A percentile compares a stretch with the other conserved stretches of the same genome.
Conservation (phyloP, 306 rosid species). For the Begonia masoniana region DNA sequence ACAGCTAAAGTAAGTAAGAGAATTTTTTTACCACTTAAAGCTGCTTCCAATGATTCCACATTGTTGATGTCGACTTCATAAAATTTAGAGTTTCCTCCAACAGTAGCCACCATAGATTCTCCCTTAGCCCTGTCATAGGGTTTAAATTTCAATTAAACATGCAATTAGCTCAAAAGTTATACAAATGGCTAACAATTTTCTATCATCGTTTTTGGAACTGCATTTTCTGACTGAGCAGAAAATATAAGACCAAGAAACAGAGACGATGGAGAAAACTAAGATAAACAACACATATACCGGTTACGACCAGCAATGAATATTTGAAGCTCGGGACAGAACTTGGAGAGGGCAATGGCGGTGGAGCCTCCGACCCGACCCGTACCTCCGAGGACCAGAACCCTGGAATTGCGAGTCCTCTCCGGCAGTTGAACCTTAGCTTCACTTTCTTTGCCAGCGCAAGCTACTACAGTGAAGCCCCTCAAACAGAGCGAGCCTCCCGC, state of each 20-base stretch:
- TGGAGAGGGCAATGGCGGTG: slow-evolving; percentile 72
- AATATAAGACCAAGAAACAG: no score
- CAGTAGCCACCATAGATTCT: slow-evolving; percentile 43
- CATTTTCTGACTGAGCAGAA: no score
- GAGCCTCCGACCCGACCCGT: slow-evolving; percentile 96
- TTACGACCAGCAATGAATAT: slow-evolving; percentile 67
- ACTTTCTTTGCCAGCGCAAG: slow-evolving; percentile 11
- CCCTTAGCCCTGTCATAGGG: slow-evolving; percentile 53
- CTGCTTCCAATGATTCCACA: slow-evolving; percentile 39
- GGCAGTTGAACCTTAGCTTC: slow-evolving; percentile 25
- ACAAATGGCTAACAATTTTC: no score
- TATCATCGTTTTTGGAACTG: no score
- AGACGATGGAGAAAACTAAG: background rate
- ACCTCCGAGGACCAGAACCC: slow-evolving; percentile 75
- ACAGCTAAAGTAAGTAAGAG: background rate
- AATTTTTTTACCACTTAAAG: slow-evolving; percentile 36
- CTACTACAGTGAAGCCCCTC: slow-evolving; percentile 14
- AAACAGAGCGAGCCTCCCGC: slow-evolving; percentile 28
- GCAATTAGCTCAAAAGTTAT: no score
- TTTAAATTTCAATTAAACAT: background rate
- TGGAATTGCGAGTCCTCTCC: slow-evolving; percentile 42
- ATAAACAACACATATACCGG: slow-evolving; percentile 23
- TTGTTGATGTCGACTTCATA: slow-evolving; percentile 44
- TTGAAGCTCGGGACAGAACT: slow-evolving; percentile 52
- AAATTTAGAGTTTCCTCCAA: slow-evolving; percentile 50